A percentile compares a stretch with the other conserved stretches of the same genome.
These are phyloP conservation scores for Globisporangium megalacanthum DNA, from an alignment of 352 stramenopile species.

Conservation along the genomic window DNA sequence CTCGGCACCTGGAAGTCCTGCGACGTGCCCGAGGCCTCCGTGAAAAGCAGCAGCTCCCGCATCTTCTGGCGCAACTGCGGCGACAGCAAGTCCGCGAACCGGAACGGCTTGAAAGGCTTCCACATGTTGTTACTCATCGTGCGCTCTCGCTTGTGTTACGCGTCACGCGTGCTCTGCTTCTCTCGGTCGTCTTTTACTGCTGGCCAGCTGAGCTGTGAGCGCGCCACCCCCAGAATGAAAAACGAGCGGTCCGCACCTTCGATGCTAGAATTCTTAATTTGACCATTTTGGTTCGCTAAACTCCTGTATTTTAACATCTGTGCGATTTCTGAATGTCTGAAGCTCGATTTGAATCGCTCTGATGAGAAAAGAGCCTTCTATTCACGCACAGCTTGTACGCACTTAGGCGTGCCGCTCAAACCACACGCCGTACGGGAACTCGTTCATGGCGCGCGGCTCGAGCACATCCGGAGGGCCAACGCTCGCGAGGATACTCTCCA, in stretches of 20 bases:
- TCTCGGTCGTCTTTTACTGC: too few species aligned
- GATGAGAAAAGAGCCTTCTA: too few species aligned
- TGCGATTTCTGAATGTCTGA: too few species aligned
- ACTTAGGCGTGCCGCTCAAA: slow-evolving; percentile 13
- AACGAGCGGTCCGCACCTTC: too few species aligned
- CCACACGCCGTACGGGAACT: slow-evolving; percentile 62
- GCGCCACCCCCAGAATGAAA: too few species aligned
- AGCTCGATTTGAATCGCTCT: too few species aligned
- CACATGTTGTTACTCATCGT: slow-evolving; percentile 75
- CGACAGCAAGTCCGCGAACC: slow-evolving; percentile 68
- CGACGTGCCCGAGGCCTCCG: slow-evolving; percentile 64
- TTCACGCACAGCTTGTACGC: background rate
- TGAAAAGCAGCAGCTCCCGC: slow-evolving; percentile 79
- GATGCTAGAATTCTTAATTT: too few species aligned
- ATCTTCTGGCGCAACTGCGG: slow-evolving; percentile 65
- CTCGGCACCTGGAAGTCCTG: slow-evolving; percentile 69
- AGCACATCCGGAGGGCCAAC: slow-evolving; percentile 58
- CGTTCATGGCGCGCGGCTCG: slow-evolving; percentile 32
- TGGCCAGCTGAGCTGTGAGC: too few species aligned
- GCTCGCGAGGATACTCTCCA: slow-evolving; percentile 29
- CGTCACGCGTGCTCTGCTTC: too few species aligned
- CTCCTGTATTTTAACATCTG: too few species aligned
- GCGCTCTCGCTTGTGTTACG: too few species aligned
- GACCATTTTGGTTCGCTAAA: too few species aligned
- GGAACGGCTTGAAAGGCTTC: slow-evolving; percentile 81